Evolutionary conservation across 2,329 filamentous ascomycete genomes (phyloP).

Genomic region (Biscogniauxia mediterranea): DNA sequence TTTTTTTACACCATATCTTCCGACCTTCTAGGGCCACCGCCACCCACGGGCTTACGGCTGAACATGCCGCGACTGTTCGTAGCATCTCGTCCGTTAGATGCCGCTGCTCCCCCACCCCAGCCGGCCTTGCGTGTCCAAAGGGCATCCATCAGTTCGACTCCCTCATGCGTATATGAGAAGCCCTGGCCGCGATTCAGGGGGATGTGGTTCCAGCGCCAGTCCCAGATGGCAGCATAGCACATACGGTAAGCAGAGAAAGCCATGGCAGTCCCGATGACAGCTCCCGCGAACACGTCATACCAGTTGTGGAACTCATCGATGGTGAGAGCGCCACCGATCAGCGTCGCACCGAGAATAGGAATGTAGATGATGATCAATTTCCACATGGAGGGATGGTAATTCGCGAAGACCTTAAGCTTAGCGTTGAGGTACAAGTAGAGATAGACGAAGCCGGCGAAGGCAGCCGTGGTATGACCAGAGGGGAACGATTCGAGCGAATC

Average conservation of each 20-base stretch:
- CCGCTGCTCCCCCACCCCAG: conserved; percentile 47
- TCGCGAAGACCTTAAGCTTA: conserved; percentile 72
- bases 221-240: conserved; percentile 66
- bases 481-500: conserved; percentile 71
- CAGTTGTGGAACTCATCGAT: conserved; percentile 75
- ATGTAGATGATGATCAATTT: conserved; percentile 65
- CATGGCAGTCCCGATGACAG: conserved; percentile 62
- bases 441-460: conserved; percentile 70
- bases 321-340: conserved; percentile 68
- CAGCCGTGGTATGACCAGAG: conserved; percentile 70
- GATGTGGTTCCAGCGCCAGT: conserved; percentile 65
- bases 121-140: conserved; percentile 59
- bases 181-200: conserved; percentile 58
- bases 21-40: not conserved
- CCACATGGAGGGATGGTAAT: conserved; percentile 73
- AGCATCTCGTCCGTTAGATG: not conserved
- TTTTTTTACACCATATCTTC: not conserved
- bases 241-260: conserved; percentile 66
- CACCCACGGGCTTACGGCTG: not conserved
- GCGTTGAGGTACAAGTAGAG: conserved; percentile 74
- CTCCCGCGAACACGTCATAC: conserved; percentile 70
- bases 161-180: conserved; percentile 48
- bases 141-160: conserved; percentile 49
- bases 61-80: not conserved
- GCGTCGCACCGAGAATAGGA: conserved; percentile 63